Base-by-base conservation (phyloP, 2,329 filamentous ascomycete genomes). In the Talaromyces sp. region DNA sequence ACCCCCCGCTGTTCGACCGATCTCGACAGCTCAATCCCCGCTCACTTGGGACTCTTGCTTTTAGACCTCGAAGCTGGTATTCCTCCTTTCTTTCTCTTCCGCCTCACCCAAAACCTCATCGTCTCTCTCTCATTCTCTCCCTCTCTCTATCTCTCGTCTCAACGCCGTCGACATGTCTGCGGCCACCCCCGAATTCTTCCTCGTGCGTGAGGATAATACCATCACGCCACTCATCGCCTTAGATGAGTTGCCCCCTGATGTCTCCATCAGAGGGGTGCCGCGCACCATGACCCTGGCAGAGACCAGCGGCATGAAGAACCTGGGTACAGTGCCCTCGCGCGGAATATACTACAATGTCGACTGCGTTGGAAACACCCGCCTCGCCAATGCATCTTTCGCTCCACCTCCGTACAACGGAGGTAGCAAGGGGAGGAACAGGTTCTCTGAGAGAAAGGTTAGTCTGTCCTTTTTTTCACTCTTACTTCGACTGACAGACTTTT, bases 201-300 rank as follows among this genome's bases (percentile, higher is more conserved):
- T 77, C 52, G 68, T 73, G 46, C 76, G 78, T 38, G 70, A 73
- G 43, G 72, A 77, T 65, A 75, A 76, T 31, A 68, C 66, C 8
- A 61, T 78, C 50, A 74, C 74, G 19, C 76, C 78, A 5, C 71
- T 81, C 12, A 68, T 81, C 50, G 74, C 78, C 6, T 65, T 79
- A 5, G 79, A 80, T 62, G 79, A 81, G 63, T 68, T 81, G 1
- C 77, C 78, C 2, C 26, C 66, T 2, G 64, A 68, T 21, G 56
- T 80, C 43, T 63, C 64, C 3, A 70, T 81, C 56, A 69, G 68
- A 31, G 75, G 72, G 12, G 68, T 76, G 17, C 67, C 77, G 54
- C 73, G 76, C 17, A 66, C 58, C 6, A 61, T 80, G 11, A 66
- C 65, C 48, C 61, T 70, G 10, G 67, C 67, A 32, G 74, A 79